Evolutionary conservation across 495 filamentous ascomycete species (phyloP).

Genomic region (Daldinia caldariorum): DNA sequence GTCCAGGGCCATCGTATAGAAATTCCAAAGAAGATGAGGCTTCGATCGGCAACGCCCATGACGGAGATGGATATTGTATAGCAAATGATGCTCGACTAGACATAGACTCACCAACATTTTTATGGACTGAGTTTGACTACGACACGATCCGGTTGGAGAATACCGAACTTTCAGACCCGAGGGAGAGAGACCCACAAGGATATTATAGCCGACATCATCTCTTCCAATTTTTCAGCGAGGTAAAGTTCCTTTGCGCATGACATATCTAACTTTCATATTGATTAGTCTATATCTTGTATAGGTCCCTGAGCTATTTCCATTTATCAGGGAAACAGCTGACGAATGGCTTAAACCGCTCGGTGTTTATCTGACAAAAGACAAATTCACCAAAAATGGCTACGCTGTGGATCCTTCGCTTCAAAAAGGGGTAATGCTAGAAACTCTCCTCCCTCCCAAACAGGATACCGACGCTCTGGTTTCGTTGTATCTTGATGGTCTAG

Average conservation of each 20-base stretch:
- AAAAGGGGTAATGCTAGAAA: slow-evolving; percentile 49
- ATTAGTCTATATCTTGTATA: slow-evolving; percentile 20
- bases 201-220: slow-evolving; percentile 41
- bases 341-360: slow-evolving; percentile 56
- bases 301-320: slow-evolving; percentile 56
- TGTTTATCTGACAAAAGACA: slow-evolving; percentile 51
- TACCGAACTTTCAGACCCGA: slow-evolving; percentile 25
- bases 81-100: not conserved
- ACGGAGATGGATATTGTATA: not conserved
- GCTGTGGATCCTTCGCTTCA: slow-evolving; percentile 43
- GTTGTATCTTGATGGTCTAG: slow-evolving; percentile 58
- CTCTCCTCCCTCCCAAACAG: slow-evolving; percentile 51
- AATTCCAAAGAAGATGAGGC: not conserved
- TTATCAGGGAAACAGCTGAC: slow-evolving; percentile 57
- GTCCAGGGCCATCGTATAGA: not conserved
- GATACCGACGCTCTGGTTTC: slow-evolving; percentile 52
- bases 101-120: not conserved
- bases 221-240: slow-evolving; percentile 42
- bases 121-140: not conserved
- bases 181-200: slow-evolving; percentile 26
- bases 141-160: not conserved
- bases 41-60: not conserved
- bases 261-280: not conserved
- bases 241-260: slow-evolving; percentile 1
- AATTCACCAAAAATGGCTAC: slow-evolving; percentile 43